phyloP scores from a whole-genome alignment of 2,329 filamentous ascomycete genomes.

The Penicillium rolfsii region DNA sequence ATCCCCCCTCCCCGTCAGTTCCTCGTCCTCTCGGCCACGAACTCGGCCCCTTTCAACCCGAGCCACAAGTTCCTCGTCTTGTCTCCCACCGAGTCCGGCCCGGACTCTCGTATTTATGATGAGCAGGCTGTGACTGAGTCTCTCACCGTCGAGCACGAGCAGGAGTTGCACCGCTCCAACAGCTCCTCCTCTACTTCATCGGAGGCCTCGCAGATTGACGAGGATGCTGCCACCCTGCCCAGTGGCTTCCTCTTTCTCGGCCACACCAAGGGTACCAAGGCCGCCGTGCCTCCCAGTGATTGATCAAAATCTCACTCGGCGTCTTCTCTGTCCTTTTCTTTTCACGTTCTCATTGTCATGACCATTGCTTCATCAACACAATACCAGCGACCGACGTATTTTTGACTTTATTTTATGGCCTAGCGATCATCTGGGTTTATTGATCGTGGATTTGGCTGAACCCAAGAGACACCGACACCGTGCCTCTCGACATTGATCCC shows the following conservation, averaged over 20 bases:
- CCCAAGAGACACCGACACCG: constrained; percentile 5
- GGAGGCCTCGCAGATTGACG: constrained; percentile 18
- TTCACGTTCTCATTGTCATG: constrained; percentile 7
- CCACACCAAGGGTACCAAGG: constrained; percentile 18
- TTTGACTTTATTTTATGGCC: constrained; percentile 14
- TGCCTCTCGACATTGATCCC: constrained; percentile 4
- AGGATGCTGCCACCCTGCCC: constrained; percentile 21
- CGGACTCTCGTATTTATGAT: constrained; percentile 28
- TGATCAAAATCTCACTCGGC: background rate
- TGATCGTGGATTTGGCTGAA: constrained; percentile 13
- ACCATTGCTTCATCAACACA: constrained; percentile 11
- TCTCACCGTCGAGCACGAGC: constrained; percentile 17
- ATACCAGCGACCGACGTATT: constrained; percentile 23
- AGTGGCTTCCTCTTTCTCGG: constrained; percentile 37
- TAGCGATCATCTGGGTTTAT: constrained; percentile 14
- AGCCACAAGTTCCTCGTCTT: constrained; percentile 33
- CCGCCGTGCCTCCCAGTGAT: constrained; percentile 20
- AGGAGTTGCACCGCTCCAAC: constrained; percentile 30
- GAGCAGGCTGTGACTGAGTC: constrained; percentile 23
- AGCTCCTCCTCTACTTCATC: constrained; percentile 35
- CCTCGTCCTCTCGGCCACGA: constrained; percentile 34
- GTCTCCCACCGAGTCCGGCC: constrained; percentile 37
- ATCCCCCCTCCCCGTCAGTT: constrained; percentile 35
- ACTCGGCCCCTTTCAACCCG: constrained; percentile 25
- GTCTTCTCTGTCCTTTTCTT: background rate